A percentile compares a stretch with the other conserved stretches of the same genome.
These are phyloP conservation scores for Fagus sylvatica DNA, from an alignment of 306 rosid species.

Conservation along the genomic window DNA sequence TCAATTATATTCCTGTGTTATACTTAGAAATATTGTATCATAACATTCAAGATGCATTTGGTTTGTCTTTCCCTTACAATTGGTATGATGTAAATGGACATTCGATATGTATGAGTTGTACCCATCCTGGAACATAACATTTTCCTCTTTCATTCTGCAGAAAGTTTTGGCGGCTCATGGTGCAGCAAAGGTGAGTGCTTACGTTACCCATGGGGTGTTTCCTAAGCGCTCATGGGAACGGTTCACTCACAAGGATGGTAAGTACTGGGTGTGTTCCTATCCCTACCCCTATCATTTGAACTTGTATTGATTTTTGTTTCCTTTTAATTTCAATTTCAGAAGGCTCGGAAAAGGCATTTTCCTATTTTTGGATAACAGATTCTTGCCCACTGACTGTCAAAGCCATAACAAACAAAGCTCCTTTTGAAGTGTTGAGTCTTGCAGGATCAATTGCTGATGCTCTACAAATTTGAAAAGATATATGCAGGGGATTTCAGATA, in stretches of 20 bases:
- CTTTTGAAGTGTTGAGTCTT: slow-evolving; percentile 84
- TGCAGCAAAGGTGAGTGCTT: slow-evolving; percentile 90
- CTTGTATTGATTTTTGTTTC: slow-evolving; percentile 10
- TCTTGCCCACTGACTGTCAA: slow-evolving; percentile 87
- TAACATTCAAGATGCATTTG: neutral
- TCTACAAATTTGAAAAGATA: slow-evolving; percentile 54
- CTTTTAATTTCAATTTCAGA: slow-evolving; percentile 31
- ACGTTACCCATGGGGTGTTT: slow-evolving; percentile 90
- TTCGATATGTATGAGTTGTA: neutral
- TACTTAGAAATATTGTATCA: neutral
- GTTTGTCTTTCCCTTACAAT: neutral
- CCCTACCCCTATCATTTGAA: neutral
- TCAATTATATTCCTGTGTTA: neutral
- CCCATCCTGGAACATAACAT: slow-evolving; percentile 13
- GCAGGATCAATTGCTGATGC: slow-evolving; percentile 90
- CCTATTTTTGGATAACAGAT: slow-evolving; percentile 96
- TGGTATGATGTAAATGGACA: neutral
- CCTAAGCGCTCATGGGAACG: slow-evolving; percentile 82
- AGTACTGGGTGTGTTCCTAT: slow-evolving; percentile 14
- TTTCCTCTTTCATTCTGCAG: slow-evolving; percentile 36
- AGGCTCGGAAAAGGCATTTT: slow-evolving; percentile 50
- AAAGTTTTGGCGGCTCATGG: slow-evolving; percentile 88
- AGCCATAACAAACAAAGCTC: slow-evolving; percentile 69
- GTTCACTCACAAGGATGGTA: slow-evolving; percentile 72
- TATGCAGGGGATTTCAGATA: neutral